These are phyloP conservation scores for Aspergillus melleus DNA, from an alignment of 2,329 filamentous ascomycete species.

Conservation along the genomic window DNA sequence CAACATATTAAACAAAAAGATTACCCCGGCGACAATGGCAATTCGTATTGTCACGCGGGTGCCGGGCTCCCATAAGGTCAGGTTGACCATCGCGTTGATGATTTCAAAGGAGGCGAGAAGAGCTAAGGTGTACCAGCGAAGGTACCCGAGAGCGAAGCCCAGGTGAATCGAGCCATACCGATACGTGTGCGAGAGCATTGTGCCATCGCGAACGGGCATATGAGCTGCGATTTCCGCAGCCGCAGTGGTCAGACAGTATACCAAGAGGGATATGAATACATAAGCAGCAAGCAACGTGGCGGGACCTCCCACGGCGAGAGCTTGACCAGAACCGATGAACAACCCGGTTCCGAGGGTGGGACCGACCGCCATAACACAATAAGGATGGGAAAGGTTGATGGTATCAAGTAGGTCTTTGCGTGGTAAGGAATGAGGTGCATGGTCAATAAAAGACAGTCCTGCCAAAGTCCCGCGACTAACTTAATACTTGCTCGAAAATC, in stretches of 20 bases:
- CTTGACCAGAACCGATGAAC: slow-evolving; percentile 56
- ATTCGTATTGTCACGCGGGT: slow-evolving; percentile 44
- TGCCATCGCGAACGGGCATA: slow-evolving; percentile 38
- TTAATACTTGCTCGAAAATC: background rate
- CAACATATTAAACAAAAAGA: slow-evolving; percentile 51
- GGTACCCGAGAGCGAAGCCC: slow-evolving; percentile 40
- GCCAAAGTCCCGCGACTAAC: no score
- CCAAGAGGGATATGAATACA: slow-evolving; percentile 47
- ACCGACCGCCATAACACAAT: slow-evolving; percentile 54
- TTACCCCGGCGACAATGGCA: slow-evolving; percentile 58
- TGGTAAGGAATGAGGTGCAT: background rate
- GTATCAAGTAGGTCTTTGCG: background rate
- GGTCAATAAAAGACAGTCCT: background rate
- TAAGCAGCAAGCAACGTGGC: slow-evolving; percentile 55
- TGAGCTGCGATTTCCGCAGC: slow-evolving; percentile 42
- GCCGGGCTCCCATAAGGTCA: slow-evolving; percentile 57
- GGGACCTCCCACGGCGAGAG: slow-evolving; percentile 54
- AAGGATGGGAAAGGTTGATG: slow-evolving; percentile 29
- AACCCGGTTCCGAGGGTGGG: slow-evolving; percentile 58
- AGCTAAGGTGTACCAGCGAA: slow-evolving; percentile 49
- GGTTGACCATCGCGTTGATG: slow-evolving; percentile 63
- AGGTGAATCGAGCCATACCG: slow-evolving; percentile 40
- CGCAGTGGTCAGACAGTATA: slow-evolving; percentile 50
- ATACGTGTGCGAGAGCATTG: slow-evolving; percentile 42
- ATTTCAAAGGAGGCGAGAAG: slow-evolving; percentile 59